Evolutionary conservation across 345 rosid genomes (phyloP), one percentile per base, ranked within the genome.

Genomic region (Trapa incisa): DNA sequence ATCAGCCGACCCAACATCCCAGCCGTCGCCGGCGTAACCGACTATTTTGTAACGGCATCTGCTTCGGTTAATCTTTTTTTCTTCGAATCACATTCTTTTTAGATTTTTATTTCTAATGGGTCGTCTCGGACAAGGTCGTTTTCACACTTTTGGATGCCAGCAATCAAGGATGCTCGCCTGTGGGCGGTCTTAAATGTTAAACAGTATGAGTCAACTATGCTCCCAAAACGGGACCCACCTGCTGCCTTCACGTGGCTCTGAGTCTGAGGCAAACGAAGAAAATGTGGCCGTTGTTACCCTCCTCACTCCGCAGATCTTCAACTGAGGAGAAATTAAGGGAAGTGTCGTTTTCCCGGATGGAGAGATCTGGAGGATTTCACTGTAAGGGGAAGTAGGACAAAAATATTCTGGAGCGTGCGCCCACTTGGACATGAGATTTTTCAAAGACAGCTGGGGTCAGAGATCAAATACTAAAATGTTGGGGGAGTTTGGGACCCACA

Each of bases 1-100:
- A 16, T 87, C 94, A 4, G 90, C 96, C 32, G 96, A 93, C 67
- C 93, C 88, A 1, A 88, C 96, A 2, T 79, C 96, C 62, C 92
- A 79, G 37, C 96, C 88, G 11, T 90, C 97, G 38, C 98, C 98
- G 35, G 90, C 87, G 10, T 83, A 72, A 22, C 29, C 29, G 0
- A 22, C 29, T 22, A 22, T 66, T 3, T 32, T 58, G 63, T 58
- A 58, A 58, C 29, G 29, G 29, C 63, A 7, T 65, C 52, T 36
- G 10, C 43, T 43, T 60, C 6, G 35, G 36, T 33, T 63, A 39
- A 64, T 15, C 42, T 33, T 67, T 35, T 22, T 39, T 61, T 68
- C 29, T 22, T 22, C 29, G 7, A 41, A 41, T 41, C 43, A n/a
- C 29, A 17, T 53, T 54, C 45, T 36, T 48, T 37, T 68, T 29